These are phyloP conservation scores for Suhomyces kunorum DNA, from an alignment of 1,139 yeast species.

Conservation along the genomic window DNA sequence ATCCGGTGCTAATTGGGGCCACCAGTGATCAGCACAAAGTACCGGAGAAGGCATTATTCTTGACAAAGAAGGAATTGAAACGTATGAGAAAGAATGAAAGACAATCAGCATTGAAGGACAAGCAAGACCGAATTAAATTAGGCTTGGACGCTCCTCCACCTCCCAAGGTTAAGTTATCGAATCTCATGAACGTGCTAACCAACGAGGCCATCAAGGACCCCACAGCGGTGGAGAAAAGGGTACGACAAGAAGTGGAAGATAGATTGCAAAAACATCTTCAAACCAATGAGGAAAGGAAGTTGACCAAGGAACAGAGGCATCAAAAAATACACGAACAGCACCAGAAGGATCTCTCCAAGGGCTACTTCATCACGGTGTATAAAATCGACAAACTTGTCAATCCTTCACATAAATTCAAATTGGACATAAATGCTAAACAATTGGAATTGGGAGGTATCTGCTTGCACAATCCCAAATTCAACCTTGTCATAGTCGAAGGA, in stretches of 20 bases:
- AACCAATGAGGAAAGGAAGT: slow-evolving; percentile 61
- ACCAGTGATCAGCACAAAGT: slow-evolving; percentile 53
- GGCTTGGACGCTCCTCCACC: slow-evolving; percentile 89
- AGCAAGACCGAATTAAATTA: slow-evolving; percentile 73
- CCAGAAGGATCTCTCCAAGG: slow-evolving; percentile 44
- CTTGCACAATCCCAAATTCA: slow-evolving; percentile 44
- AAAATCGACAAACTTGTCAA: slow-evolving; percentile 54
- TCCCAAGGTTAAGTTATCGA: slow-evolving; percentile 81
- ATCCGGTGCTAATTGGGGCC: slow-evolving; percentile 69
- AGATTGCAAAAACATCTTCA: slow-evolving; percentile 62
- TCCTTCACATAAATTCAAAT: slow-evolving; percentile 69
- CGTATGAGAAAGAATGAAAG: slow-evolving; percentile 73
- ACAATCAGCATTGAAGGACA: slow-evolving; percentile 61
- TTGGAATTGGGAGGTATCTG: slow-evolving; percentile 63
- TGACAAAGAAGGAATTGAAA: slow-evolving; percentile 79
- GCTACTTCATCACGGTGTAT: slow-evolving; percentile 62
- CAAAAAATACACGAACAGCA: slow-evolving; percentile 52
- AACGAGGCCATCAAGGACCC: slow-evolving; percentile 91
- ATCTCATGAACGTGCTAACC: slow-evolving; percentile 81
- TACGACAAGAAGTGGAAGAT: slow-evolving; percentile 65
- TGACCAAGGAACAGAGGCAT: slow-evolving; percentile 58
- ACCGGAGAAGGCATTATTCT: slow-evolving; percentile 50
- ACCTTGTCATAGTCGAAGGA: slow-evolving; percentile 73
- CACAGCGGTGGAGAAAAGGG: slow-evolving; percentile 76
- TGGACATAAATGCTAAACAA: slow-evolving; percentile 80